Evolutionary conservation across 495 filamentous ascomycete species (phyloP), one percentile per base, ranked within the genome.

Genomic region (Extremus antarcticus): DNA sequence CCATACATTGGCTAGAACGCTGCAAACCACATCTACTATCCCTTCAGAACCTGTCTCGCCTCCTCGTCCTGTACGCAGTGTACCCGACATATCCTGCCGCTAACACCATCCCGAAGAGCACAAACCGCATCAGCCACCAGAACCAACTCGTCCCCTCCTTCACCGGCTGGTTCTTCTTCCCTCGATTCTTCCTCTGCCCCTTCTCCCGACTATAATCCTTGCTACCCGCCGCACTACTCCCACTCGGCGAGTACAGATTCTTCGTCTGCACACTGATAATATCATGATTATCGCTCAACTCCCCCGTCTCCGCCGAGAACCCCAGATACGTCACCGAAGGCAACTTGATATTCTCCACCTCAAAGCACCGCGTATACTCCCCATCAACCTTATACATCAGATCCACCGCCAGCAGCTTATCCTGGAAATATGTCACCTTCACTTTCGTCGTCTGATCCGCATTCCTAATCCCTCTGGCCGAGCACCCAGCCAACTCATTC

Each of bases 201-300:
- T 70, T 63, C 57, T 45, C 67, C 49, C 65, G 73, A 43, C 74
- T 64, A 41, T 70, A 66, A 60, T 64, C 59, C 38, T 61, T 63
- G 49, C 66, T 58, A 41, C 62, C 61, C 16, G 50, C 51, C 20
- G 50, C 51, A 55, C 50, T 83, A 70, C 53, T 76, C 77, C 65
- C 66, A 2, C 52, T 39, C 25, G 65, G 64, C 38, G 61, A 55
- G 71, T 99, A 96, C 24, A 97, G 76, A 67, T 96, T 97, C 76
- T 87, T 86, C 39, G 90, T 81, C 55, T 84, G 74, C 68, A 99
- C 79, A 52, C 78, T 84, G 69, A 97, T 84, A 69, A 99, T 94
- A 69, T 99, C 94, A 78, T 95, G 89, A 76, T 96, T 95, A 70
- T 99, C 94, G 68, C 80, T 87, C 61, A 99, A 78, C 72, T 99